Evolutionary conservation across 1,284 basidiomycete species (phyloP), one percentile per base, ranked within the genome.

Genomic region (Apiotrichum montevideense): DNA sequence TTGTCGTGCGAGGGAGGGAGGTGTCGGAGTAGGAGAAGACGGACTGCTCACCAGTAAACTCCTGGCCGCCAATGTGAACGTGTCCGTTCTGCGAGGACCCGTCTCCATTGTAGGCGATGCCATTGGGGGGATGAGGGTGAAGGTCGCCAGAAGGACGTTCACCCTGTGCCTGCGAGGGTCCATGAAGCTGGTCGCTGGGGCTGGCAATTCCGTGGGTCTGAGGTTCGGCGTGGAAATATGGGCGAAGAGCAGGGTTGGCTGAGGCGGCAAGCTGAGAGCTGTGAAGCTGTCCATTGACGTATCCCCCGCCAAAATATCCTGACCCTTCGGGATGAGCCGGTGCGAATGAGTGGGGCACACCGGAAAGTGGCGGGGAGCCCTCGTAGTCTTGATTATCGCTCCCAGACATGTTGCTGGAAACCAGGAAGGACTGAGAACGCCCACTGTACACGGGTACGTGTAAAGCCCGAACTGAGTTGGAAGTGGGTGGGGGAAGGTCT

Each of bases 251-350:
- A 6, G 35, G 39, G 41, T 37, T 54, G 35, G 55, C 43, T 7
- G 46, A 35, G 13, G 52, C 14, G 11, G 54, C 57, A 33, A 61
- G 59, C 48, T 61, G 62, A 39, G 51, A 45, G 44, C 53, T 55
- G 51, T 58, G 56, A 46, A 59, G 55, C 49, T 63, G 52, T 4
- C 53, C 52, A 51, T 54, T 57, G 51, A 58, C 56, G 61, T 65
- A 65, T 32, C 70, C 71, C 63, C 66, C 66, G 48, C 46, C 39
- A 66, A 65, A 64, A 51, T 63, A 64, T 65, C 67, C 69, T 64
- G 70, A 66, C 42, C 67, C 59, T 66, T 68, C 66, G 56, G 69
- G 67, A 62, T 69, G 64, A 62, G 68, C 61, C 63, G 70, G 63
- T 66, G 72, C 66, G 68, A 67, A 70, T 66, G 67, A n/a, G 53